A percentile compares a stretch with the other conserved stretches of the same genome.
These are phyloP conservation scores for Euryodendron excelsum DNA, from an alignment of 148 eudicot species.

Conservation along the genomic window DNA sequence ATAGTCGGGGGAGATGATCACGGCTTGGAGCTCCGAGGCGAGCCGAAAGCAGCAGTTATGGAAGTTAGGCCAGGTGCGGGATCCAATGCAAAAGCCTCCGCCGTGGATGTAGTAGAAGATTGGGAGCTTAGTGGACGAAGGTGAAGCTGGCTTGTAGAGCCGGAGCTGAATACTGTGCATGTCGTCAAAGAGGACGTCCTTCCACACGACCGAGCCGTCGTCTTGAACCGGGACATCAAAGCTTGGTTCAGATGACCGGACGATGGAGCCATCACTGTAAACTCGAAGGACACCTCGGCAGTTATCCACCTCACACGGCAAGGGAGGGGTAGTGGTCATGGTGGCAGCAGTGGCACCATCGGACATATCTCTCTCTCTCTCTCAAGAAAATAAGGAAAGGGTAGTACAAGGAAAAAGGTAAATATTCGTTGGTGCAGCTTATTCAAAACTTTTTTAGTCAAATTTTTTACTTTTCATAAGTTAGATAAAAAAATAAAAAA, in stretches of 20 bases:
- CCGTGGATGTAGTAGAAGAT: constrained; percentile 62
- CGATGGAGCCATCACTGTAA: constrained; percentile 51
- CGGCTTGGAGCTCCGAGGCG: constrained; percentile 42
- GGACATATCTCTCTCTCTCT: no score
- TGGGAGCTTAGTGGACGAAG: constrained; percentile 35
- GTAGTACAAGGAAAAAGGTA: no score
- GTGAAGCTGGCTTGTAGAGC: constrained; percentile 54
- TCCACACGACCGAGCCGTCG: constrained; percentile 47
- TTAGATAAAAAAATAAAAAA: no score
- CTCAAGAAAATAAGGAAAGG: no score
- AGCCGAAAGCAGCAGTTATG: constrained; percentile 59
- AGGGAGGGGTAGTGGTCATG: neutral
- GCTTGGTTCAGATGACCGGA: constrained; percentile 44
- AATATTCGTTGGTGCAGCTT: no score
- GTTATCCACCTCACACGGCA: constrained; percentile 47
- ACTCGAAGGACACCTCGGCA: constrained; percentile 56
- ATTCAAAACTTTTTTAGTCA: no score
- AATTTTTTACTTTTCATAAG: no score
- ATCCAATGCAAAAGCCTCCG: constrained; percentile 69
- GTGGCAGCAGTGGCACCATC: no score
- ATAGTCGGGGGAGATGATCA: constrained; percentile 53
- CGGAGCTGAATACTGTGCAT: constrained; percentile 45
- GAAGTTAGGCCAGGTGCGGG: constrained; percentile 61
- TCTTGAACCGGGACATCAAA: constrained; percentile 37
- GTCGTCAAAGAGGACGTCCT: constrained; percentile 41